Percentiles rank a stretch among this genome's conserved stretches.
Evolutionary conservation across 805 yeast genomes (phyloP).

Genomic region (Metschnikowia drakensbergensis): DNA sequence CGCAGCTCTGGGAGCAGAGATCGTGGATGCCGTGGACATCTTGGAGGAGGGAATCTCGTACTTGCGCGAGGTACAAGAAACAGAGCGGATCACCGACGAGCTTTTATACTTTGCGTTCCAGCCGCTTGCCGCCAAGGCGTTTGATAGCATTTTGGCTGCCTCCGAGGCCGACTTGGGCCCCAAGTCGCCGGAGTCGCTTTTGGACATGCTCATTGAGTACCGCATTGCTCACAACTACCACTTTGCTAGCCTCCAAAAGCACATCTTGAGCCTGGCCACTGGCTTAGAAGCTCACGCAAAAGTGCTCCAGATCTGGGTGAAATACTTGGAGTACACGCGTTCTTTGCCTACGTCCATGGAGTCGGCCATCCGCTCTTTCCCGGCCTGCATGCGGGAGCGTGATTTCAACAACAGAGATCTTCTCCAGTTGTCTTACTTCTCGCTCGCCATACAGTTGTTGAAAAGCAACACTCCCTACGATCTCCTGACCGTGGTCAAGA

Average conservation of each 20-base stretch:
- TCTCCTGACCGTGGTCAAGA: conserved; percentile 23
- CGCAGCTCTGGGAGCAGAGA: conserved; percentile 13
- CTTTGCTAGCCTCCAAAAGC: conserved; percentile 21
- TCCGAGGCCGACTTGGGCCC: conserved; percentile 11
- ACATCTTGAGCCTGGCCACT: conserved; percentile 11
- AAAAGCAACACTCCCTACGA: conserved; percentile 22
- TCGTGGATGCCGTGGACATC: conserved; percentile 33
- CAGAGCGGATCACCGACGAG: conserved; percentile 29
- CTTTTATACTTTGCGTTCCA: conserved; percentile 26
- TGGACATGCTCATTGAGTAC: conserved; percentile 28
- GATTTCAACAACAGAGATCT: conserved; percentile 16
- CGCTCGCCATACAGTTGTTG: conserved; percentile 31
- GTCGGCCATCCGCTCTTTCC: conserved; percentile 6
- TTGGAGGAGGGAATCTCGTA: conserved; percentile 40
- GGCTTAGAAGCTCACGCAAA: conserved; percentile 18
- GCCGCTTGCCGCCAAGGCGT: conserved; percentile 22
- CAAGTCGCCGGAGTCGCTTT: conserved; percentile 16
- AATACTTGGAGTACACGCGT: conserved; percentile 25
- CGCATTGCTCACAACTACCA: conserved; percentile 34
- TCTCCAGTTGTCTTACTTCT: conserved; percentile 30
- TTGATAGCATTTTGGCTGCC: conserved; percentile 19
- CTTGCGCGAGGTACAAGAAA: conserved; percentile 34
- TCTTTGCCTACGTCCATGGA: conserved; percentile 8
- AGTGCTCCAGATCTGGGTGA: conserved; percentile 34
- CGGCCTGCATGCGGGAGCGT: conserved; percentile 11